Evolutionary conservation across 2,329 filamentous ascomycete genomes (phyloP).

Genomic region (Cladosporium sp.): DNA sequence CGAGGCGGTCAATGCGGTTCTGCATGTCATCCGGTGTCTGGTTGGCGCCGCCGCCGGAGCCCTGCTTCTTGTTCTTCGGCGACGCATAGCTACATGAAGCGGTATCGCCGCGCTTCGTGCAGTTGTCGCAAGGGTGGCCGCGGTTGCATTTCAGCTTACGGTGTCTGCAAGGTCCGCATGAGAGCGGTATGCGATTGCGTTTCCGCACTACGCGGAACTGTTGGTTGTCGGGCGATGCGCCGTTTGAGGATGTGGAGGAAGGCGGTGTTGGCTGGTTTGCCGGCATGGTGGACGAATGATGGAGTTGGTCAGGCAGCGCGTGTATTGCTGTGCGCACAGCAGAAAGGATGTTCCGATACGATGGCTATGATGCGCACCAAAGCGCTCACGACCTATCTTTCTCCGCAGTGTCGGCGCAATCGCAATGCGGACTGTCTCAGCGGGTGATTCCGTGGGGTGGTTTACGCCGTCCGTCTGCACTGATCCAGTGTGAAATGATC

Average conservation of each 20-base stretch:
- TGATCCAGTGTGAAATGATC: too few species aligned
- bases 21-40: conserved; percentile 90
- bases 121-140: conserved; percentile 86
- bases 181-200: conserved; percentile 84
- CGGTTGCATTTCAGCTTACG: conserved; percentile 98
- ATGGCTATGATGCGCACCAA: too few species aligned
- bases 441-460: too few species aligned
- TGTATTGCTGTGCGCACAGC: too few species aligned
- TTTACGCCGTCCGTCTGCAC: too few species aligned
- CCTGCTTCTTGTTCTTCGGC: conserved; percentile 56
- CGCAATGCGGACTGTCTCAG: too few species aligned
- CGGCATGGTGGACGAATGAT: neutral
- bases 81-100: conserved; percentile 77
- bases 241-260: conserved; percentile 63
- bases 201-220: conserved; percentile 85
- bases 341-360: too few species aligned
- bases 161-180: conserved; percentile 83
- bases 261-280: conserved; percentile 58
- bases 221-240: conserved; percentile 67
- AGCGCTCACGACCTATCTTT: too few species aligned
- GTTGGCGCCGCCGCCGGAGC: conserved; percentile 19
- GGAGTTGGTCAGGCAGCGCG: too few species aligned
- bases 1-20: conserved; percentile 90
- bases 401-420: too few species aligned
- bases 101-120: conserved; percentile 77